phyloP scores from a whole-genome alignment of 2,329 filamentous ascomycete species.

The Cladosporium sp. region DNA sequence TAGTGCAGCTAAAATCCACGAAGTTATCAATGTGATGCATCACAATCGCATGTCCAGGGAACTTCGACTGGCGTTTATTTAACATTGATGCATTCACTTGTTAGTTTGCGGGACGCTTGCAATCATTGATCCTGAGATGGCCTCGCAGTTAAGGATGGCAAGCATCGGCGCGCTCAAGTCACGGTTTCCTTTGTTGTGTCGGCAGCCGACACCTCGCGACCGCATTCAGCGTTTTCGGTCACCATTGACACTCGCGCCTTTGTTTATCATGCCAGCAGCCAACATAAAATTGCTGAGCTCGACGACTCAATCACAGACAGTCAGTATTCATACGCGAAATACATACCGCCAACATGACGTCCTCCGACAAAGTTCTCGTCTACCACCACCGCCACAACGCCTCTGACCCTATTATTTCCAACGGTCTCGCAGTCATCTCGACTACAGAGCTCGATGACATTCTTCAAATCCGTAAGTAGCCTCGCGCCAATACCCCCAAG shows the following conservation, averaged over 20 bases:
- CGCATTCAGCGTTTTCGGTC: neutral
- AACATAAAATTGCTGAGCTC: neutral
- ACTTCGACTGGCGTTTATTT: neutral
- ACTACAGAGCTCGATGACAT: conserved; percentile 22
- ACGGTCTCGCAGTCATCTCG: conserved; percentile 23
- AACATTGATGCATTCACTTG: neutral
- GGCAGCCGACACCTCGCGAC: neutral
- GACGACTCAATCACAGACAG: neutral
- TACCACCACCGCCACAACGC: conserved; percentile 27
- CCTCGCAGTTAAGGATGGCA: neutral
- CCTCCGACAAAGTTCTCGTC: conserved; percentile 25
- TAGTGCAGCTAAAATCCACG: neutral
- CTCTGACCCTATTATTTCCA: conserved; percentile 19
- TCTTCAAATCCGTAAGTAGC: conserved; percentile 19
- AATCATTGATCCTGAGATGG: neutral
- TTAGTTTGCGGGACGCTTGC: neutral
- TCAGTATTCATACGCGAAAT: neutral
- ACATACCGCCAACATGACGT: conserved; percentile 9
- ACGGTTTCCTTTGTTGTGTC: neutral
- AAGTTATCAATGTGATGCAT: neutral
- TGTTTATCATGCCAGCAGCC: neutral
- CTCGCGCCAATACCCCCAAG: neutral
- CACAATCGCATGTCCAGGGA: neutral
- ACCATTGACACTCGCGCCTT: neutral
- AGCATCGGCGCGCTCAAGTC: neutral